phyloP scores from a whole-genome alignment of 176 grass and related monocot genomes.

The Hyparrhenia diplandra region DNA sequence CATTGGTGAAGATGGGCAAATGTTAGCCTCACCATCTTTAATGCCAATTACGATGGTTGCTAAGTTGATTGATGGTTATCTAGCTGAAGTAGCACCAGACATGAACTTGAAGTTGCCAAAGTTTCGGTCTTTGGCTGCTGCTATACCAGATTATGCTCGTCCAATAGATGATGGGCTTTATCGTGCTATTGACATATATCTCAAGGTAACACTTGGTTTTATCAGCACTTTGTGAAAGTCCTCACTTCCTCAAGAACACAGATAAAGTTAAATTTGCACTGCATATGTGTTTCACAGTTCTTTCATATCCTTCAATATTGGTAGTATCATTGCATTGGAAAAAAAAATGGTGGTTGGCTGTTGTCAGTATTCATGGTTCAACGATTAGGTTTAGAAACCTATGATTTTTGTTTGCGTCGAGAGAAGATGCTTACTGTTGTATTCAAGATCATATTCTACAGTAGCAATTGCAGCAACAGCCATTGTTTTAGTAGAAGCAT shows the following conservation, averaged over 20 bases:
- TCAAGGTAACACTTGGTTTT: conserved; percentile 49
- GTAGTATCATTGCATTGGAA: not conserved
- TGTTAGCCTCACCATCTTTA: conserved; percentile 61
- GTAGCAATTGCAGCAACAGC: too few species aligned
- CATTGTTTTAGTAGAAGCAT: too few species aligned
- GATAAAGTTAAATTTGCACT: not conserved
- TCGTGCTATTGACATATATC: conserved; percentile 82
- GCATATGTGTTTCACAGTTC: not conserved
- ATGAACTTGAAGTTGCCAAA: conserved; percentile 57
- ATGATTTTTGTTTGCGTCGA: not conserved
- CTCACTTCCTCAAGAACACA: not conserved
- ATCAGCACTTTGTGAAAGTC: not conserved
- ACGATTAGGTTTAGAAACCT: not conserved
- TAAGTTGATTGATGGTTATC: conserved; percentile 74
- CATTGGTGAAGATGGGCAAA: conserved; percentile 47
- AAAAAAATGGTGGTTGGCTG: not conserved
- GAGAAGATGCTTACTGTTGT: not conserved
- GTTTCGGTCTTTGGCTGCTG: conserved; percentile 62
- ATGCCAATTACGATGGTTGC: conserved; percentile 54
- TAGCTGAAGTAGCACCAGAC: conserved; percentile 92
- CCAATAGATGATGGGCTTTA: conserved; percentile 76
- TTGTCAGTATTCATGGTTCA: not conserved
- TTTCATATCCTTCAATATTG: not conserved
- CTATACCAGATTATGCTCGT: conserved; percentile 77
- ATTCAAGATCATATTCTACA: not conserved